Percentiles rank a stretch among this genome's conserved stretches.
Evolutionary conservation across 768 basidiomycete species (phyloP).

Genomic region (Hortiboletus flavorubellus): DNA sequence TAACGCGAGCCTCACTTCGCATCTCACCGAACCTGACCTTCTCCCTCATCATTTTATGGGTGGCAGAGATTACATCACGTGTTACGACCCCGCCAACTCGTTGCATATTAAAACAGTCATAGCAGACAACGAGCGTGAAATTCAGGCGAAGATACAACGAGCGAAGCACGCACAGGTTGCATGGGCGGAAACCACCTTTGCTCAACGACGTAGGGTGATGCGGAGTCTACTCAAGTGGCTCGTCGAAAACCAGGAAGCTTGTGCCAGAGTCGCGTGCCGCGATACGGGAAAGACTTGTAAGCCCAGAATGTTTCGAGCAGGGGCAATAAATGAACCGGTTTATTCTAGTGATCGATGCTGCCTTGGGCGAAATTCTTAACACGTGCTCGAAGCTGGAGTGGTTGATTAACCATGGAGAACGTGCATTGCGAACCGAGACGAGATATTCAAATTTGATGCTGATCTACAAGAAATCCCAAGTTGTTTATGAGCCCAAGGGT

Average conservation of each 20-base stretch:
- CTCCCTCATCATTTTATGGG: constrained; percentile 44
- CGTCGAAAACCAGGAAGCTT: constrained; percentile 82
- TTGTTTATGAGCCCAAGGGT: constrained; percentile 88
- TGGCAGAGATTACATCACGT: constrained; percentile 73
- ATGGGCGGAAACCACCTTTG: constrained; percentile 79
- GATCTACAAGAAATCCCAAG: constrained; percentile 71
- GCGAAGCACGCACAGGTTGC: constrained; percentile 63
- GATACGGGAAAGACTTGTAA: constrained; percentile 94
- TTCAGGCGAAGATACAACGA: constrained; percentile 62
- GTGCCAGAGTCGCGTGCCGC: constrained; percentile 84
- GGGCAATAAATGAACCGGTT: neutral
- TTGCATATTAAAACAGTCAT: constrained; percentile 75
- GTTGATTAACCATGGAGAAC: constrained; percentile 83
- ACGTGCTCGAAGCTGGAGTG: constrained; percentile 94
- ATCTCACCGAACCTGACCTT: constrained; percentile 53
- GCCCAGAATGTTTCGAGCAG: constrained; percentile 26
- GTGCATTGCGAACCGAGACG: constrained; percentile 66
- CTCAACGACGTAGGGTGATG: constrained; percentile 77
- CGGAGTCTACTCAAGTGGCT: constrained; percentile 90
- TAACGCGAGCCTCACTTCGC: constrained; percentile 62
- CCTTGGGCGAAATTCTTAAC: constrained; percentile 92
- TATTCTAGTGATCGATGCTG: constrained; percentile 80
- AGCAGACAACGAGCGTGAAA: constrained; percentile 71
- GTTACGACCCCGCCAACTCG: constrained; percentile 88
- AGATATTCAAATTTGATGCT: constrained; percentile 66